Base-by-base conservation (phyloP, 345 rosid species). In the Brassica cretica region DNA sequence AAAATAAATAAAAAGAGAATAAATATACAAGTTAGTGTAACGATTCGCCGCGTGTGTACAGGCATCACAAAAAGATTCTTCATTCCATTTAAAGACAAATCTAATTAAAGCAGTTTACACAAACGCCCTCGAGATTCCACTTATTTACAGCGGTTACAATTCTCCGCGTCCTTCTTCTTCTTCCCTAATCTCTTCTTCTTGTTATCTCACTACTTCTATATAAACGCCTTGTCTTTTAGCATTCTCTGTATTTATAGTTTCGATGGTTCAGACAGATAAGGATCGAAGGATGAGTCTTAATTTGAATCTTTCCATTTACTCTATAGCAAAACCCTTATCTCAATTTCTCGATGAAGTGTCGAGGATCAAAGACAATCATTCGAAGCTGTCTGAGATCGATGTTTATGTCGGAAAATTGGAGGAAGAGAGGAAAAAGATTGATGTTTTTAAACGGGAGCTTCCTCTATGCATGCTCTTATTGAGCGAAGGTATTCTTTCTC, bases 401-500 rank as follows among this genome's bases (percentile, higher is more conserved):
- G 86, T 84, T 46, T 93, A 73, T 68, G 78, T 89, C 65, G 72
- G 71, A 0, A 85, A 81, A 76, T 83, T 93, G 63, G 90, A 89
- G 76, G 89, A 86, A 14, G 98, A 93, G 83, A 79, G 74, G 85
- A 82, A 76, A 68, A 93, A 93, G 80, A 89, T 93, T 53, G 90
- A 82, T 56, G 92, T 83, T 71, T 91, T 93, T 71, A 86, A 88
- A 79, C 87, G 95, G 5, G 95, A 93, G 60, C 91, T 91, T 5
- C 97, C 98, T 80, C 79, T 88, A 2, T 86, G 92, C 87, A 86
- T 88, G 93, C 86, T 89, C 71, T 87, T 93, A 29, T 70, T 89
- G 29, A 87, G 74, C 64, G 89, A 89, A 80, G 94, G 98, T 91
- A 25, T 29, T 3, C 19, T 16, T 25, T 25, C 15, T 62, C 16